phyloP scores from a whole-genome alignment of 2,329 filamentous ascomycete species.

The Sclerotinia glacialis region DNA sequence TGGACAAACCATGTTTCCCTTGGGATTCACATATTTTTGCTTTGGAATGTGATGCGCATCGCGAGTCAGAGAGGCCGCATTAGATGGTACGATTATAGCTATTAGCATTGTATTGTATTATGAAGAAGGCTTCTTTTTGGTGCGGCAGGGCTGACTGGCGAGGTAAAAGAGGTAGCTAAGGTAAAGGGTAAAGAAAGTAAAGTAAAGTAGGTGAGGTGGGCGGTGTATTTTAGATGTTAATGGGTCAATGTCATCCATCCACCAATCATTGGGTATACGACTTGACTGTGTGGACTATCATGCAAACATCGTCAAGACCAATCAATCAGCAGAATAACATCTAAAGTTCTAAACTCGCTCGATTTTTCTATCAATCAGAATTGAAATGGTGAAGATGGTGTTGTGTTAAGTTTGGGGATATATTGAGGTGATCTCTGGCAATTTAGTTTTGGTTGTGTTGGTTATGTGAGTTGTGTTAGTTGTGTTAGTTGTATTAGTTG shows the following conservation, averaged over 20 bases:
- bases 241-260: neutral
- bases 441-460: no score
- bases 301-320: neutral
- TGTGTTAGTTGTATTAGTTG: no score
- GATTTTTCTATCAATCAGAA: neutral
- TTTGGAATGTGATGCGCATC: slow-evolving; percentile 17
- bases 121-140: neutral
- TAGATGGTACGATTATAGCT: neutral
- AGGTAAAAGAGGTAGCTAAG: no score
- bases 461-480: no score
- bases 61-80: slow-evolving; percentile 28
- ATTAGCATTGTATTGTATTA: neutral
- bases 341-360: neutral
- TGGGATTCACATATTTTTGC: slow-evolving; percentile 22
- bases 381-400: neutral
- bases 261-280: neutral
- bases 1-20: slow-evolving; percentile 20
- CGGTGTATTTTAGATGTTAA: slow-evolving; percentile 4
- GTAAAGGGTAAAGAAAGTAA: neutral
- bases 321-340: neutral
- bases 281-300: neutral
- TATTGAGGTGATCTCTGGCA: neutral
- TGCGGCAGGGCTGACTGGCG: neutral
- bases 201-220: neutral
- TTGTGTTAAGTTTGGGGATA: neutral